Base-by-base conservation (phyloP, 2,329 filamentous ascomycete species). In the Diaporthe citri region DNA sequence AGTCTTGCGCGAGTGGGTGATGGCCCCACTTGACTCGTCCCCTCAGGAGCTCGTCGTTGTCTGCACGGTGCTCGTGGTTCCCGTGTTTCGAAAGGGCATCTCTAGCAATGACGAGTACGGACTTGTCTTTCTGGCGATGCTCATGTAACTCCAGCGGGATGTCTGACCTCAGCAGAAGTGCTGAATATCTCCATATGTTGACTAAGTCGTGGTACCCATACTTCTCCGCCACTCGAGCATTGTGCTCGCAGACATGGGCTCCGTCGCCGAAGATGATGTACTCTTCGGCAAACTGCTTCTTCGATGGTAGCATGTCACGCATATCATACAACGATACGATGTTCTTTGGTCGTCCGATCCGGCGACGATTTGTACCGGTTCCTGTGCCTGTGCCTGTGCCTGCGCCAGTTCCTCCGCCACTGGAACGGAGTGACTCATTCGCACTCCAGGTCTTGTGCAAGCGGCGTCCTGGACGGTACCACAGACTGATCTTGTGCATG, bases 201-300 rank as follows among this genome's bases (percentile, higher is more conserved):
- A 93, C 93, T 41, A 97, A 84, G 77, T 98, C 94, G 20, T 87
- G 82, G 77, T 91, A 90, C 6, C 93, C 94, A 78, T 93, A 89
- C 77, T 91, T 92, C 78, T 91, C 88, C 12, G 96, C 96, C 60
- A 97, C 91, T 1, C 85, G 85, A 12, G 95, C 94, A 82, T 99
- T 99, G 79, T 97, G 93, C 59, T 90, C 88, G 83, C 96, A 98
- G 4, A 98, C 91, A 51, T 93, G 90, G n/a, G 92, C 90, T 0
- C 94, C 93, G 76, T 95, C 92, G 4, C 95, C 95, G 81, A 97
- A 96, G 20, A 98, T 93, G 34, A 89, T 90, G 83, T 98, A 99
- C 78, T 94, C 90, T 74, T 91, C 87, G 2, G 95, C 97, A 76
- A 98, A 89, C 72, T 91, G 88, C 75, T 89, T 89, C 82, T 95